These are phyloP conservation scores for Bipolaris oryzae DNA, from an alignment of 2,329 filamentous ascomycete species.

Conservation along the genomic window DNA sequence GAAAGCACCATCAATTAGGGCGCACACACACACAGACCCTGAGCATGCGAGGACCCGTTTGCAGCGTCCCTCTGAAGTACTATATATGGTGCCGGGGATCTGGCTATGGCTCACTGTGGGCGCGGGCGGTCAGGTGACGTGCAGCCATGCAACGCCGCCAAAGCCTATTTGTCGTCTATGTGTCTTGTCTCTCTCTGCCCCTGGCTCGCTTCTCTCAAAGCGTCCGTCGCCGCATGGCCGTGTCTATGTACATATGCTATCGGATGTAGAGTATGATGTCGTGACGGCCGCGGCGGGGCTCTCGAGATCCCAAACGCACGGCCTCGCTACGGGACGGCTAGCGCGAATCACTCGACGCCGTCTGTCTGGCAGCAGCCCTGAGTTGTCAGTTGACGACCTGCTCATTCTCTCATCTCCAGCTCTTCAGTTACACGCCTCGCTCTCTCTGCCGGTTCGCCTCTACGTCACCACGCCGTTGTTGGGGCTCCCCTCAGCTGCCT, in stretches of 20 bases:
- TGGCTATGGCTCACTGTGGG: conserved; percentile 4
- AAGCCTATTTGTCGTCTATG: neutral
- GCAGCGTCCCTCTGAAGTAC: neutral
- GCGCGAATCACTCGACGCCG: conserved; percentile 28
- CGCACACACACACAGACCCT: neutral
- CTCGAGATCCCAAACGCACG: conserved; percentile 20
- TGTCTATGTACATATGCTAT: neutral
- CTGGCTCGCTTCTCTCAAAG: neutral
- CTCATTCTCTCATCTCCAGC: conserved; percentile 24
- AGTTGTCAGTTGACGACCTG: conserved; percentile 30
- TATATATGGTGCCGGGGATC: conserved; percentile 14
- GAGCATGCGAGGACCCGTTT: neutral
- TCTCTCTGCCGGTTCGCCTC: conserved; percentile 18
- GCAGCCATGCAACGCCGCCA: neutral
- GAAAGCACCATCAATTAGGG: neutral
- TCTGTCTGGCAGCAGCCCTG: conserved; percentile 27
- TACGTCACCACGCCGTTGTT: conserved; percentile 27
- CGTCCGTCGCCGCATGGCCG: neutral
- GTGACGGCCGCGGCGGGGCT: conserved; percentile 15
- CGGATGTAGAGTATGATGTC: conserved; percentile 10
- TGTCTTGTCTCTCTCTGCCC: neutral
- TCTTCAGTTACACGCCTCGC: conserved; percentile 12
- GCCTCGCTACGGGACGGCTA: conserved; percentile 27
- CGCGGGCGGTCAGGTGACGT: conserved; percentile 5
- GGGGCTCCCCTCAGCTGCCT: conserved; percentile 26